phyloP scores from a whole-genome alignment of 164 flowering plant genomes.

The Taxillus chinensis region DNA sequence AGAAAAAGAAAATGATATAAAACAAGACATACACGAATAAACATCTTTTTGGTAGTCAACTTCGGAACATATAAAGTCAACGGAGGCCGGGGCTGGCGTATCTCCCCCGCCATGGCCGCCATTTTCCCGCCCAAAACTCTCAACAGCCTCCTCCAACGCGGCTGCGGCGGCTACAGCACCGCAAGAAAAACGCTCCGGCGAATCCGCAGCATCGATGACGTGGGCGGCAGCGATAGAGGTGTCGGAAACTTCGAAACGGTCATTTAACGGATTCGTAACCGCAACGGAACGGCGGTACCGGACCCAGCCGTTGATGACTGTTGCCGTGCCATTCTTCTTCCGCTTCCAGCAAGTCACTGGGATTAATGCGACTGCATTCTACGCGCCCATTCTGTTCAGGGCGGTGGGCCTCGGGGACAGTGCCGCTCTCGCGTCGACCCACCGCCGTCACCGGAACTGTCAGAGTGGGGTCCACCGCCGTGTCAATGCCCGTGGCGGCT shows the following conservation, averaged over 20 bases:
- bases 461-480: conserved; percentile 14
- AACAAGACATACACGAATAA: too few relatives aligned
- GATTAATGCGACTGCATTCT: conserved; percentile 36
- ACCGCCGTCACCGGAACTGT: conserved; percentile 19
- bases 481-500: conserved; percentile 30
- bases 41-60: too few relatives aligned
- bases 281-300: conserved; percentile 21
- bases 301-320: conserved; percentile 33
- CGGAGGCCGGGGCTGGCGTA: conserved; percentile 38
- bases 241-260: conserved; percentile 12
- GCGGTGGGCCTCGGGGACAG: conserved; percentile 32
- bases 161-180: conserved; percentile 8
- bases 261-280: conserved; percentile 16
- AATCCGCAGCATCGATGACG: conserved; percentile 49
- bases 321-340: conserved; percentile 33
- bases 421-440: conserved; percentile 27
- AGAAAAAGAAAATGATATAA: conserved; percentile 13
- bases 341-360: conserved; percentile 41
- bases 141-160: conserved; percentile 31
- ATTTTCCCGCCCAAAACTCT: conserved; percentile 45
- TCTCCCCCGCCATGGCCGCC: conserved; percentile 35
- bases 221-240: conserved; percentile 20
- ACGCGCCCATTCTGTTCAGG: conserved; percentile 29
- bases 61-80: conserved; percentile 29
- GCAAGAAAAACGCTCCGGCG: conserved; percentile 20